Conservation (phyloP, 495 filamentous ascomycete genomes). For the Penicillium turbatum region DNA sequence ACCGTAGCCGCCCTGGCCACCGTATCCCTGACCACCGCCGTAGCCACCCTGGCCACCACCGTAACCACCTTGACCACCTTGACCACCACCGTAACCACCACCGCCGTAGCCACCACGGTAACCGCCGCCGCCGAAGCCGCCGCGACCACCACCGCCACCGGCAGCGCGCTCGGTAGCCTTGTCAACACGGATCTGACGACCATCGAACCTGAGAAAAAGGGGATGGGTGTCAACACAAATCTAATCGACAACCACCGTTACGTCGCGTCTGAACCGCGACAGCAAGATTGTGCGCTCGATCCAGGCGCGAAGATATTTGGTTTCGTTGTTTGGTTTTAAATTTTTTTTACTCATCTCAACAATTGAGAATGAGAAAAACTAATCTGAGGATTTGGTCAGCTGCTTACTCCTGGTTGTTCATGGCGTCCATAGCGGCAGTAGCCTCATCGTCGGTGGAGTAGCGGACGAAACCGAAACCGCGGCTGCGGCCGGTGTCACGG, state of each 20-base stretch:
- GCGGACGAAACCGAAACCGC: conserved; percentile 95
- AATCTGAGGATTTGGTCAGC: not conserved
- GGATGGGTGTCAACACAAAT: not conserved
- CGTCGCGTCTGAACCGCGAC: not conserved
- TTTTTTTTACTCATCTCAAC: too few relatives aligned
- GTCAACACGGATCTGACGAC: conserved; percentile 91
- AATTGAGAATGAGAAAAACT: too few relatives aligned
- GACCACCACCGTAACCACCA: conserved; percentile 20
- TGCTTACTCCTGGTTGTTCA: conserved; percentile 93
- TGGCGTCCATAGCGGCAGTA: conserved; percentile 68
- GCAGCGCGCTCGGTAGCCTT: conserved; percentile 76
- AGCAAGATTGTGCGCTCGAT: not conserved
- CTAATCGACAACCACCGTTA: not conserved
- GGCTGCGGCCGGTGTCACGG: conserved; percentile 86
- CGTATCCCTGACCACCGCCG: conserved; percentile 1
- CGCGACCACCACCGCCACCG: conserved; percentile 36
- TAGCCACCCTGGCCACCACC: conserved; percentile 3
- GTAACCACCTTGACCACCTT: conserved; percentile 20
- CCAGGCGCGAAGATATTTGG: not conserved
- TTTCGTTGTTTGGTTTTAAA: not conserved
- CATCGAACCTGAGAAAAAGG: conserved; percentile 75
- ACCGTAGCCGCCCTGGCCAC: conserved; percentile 8
- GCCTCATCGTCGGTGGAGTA: conserved; percentile 77
- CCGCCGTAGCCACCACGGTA: conserved; percentile 21
- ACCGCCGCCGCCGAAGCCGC: conserved; percentile 30